Conservation (phyloP, 2,329 filamentous ascomycete species). For the Aspergillus arachidicola region DNA sequence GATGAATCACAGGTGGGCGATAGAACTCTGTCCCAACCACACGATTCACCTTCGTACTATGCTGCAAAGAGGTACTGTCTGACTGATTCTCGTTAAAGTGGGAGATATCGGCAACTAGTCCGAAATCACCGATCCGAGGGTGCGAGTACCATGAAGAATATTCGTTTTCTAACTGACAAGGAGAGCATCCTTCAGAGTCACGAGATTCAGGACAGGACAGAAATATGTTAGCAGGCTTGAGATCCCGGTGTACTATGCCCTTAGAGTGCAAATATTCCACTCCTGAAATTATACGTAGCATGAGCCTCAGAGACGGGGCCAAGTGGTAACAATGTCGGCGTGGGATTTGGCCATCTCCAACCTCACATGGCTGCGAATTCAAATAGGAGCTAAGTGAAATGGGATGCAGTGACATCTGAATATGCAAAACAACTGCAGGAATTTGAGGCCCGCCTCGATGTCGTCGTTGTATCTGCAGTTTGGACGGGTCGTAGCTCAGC, state of each 20-base stretch:
- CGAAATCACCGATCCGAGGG: constrained; percentile 70
- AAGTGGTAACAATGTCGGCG: constrained; percentile 65
- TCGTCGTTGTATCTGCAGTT: constrained; percentile 32
- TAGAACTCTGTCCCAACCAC: constrained; percentile 66
- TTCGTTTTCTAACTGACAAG: constrained; percentile 42
- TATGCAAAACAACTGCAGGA: constrained; percentile 58
- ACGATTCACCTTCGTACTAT: constrained; percentile 34
- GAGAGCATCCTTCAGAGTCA: constrained; percentile 49
- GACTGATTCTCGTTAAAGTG: constrained; percentile 35
- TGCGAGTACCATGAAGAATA: constrained; percentile 48
- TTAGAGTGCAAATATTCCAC: constrained; percentile 66
- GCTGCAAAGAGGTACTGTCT: constrained; percentile 23
- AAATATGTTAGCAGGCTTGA: constrained; percentile 71
- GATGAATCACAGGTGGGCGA: constrained; percentile 48
- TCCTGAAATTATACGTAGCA: constrained; percentile 63
- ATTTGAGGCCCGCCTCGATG: constrained; percentile 28
- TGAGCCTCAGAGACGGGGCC: constrained; percentile 57
- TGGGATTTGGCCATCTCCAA: constrained; percentile 19
- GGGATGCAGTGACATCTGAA: constrained; percentile 70
- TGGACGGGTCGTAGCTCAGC: constrained; percentile 38
- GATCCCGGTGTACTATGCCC: constrained; percentile 65
- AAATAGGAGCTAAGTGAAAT: constrained; percentile 64
- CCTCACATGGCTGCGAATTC: constrained; percentile 36
- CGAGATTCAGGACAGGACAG: constrained; percentile 55
- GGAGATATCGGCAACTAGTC: constrained; percentile 61